Base-by-base conservation (phyloP, 805 yeast genomes). In the Lachancea mirantina region DNA sequence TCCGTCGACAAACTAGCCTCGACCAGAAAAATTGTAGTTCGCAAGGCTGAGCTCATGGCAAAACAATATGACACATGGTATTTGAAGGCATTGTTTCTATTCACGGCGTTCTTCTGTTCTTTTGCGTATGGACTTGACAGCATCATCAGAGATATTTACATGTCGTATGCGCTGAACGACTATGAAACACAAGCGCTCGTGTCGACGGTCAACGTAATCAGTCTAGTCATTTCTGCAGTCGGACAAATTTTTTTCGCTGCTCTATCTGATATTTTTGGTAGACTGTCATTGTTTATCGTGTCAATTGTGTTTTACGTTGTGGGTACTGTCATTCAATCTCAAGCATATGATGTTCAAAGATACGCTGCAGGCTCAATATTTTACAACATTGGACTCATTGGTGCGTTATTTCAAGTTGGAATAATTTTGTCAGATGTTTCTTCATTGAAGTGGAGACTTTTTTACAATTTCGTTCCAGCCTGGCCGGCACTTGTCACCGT, bases 401-500 rank as follows among this genome's bases (percentile, higher is more conserved):
- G 88, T 39, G 65, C 75, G 14, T 61, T 74, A 23, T 61, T 81
- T 33, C 55, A 76, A 30, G 52, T 78, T 21, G 67, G 75, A 43
- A 59, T 81, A 23, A 62, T 80, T 26, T 52, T 75, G 38, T 76
- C 84, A 2, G 94, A 82, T 55, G 65, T 74, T 48, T 77, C 88
- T 6, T 65, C 69, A 40, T 64, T 81, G 47, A 78, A 73, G 52
- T 78, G 85, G 81, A 74, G 92, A 63, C 65, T 81, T 45, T 64
- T 73, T 28, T 70, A 67, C 44, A 72, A 80, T 21, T 74, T 77
- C 43, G 61, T 76, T 22, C 84, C 88, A 15, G 74, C 84, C 4
- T 64, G 75, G 47, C 89, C 89, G 2, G 78, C 70, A 46, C 72
- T 82, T 46, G 76, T 83, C 57, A 82, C 78, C 57, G 77, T 89